phyloP scores from a whole-genome alignment of 116 monocot genomes.

The Posidonia oceanica region DNA sequence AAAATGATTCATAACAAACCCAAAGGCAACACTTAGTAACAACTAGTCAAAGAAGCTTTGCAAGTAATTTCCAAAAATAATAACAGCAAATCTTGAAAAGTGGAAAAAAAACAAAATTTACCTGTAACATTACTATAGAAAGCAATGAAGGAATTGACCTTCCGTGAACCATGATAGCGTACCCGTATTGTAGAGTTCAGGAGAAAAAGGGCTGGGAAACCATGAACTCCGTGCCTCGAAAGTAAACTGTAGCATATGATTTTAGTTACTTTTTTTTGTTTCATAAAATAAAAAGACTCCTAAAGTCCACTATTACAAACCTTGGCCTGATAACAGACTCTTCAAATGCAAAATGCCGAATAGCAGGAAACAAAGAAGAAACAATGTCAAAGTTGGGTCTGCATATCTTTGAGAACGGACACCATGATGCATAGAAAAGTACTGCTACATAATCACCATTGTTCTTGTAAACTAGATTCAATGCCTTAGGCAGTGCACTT shows the following conservation, averaged over 20 bases:
- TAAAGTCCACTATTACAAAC: conserved; percentile 11
- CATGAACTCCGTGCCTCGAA: conserved; percentile 87
- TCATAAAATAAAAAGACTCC: too few relatives aligned
- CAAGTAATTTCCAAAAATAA: too few relatives aligned
- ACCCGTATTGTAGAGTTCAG: conserved; percentile 83
- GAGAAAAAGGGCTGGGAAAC: conserved; percentile 85
- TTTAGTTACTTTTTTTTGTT: neutral
- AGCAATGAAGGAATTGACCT: conserved; percentile 50
- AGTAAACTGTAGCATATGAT: conserved; percentile 41
- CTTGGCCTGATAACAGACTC: conserved; percentile 81
- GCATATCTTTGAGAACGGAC: conserved; percentile 83
- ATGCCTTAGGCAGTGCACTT: conserved; percentile 39
- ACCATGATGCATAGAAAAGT: conserved; percentile 97
- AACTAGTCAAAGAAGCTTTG: too few relatives aligned
- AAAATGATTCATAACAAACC: too few relatives aligned
- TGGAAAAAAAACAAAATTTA: conserved; percentile 8
- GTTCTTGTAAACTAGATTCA: conserved; percentile 46
- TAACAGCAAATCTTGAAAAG: too few relatives aligned
- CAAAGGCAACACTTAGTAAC: too few relatives aligned
- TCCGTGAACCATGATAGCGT: conserved; percentile 81
- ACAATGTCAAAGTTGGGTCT: conserved; percentile 45
- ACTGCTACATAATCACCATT: conserved; percentile 51
- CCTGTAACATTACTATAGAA: conserved; percentile 88
- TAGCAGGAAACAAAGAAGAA: conserved; percentile 49
- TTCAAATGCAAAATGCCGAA: conserved; percentile 89